Percentiles rank a stretch among this genome's conserved stretches.
Conservation (phyloP, 179 eudicot species). For the Camellia oleifera region DNA sequence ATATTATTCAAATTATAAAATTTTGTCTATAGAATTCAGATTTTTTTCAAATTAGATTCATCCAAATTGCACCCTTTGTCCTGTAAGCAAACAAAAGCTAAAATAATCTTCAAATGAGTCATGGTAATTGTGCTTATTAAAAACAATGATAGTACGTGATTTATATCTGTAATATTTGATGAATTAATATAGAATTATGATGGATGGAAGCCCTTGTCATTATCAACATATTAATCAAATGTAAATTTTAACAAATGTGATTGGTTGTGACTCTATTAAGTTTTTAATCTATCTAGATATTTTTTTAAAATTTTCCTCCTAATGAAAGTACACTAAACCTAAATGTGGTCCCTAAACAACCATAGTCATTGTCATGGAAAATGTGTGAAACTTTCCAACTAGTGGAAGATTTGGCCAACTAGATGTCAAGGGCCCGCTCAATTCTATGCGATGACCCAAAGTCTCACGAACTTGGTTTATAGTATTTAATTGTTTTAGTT, state of each 20-base stretch:
- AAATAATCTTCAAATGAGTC: neutral
- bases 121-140: too few relatives aligned
- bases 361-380: constrained; percentile 7
- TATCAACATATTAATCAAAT: neutral
- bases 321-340: neutral
- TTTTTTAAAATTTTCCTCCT: neutral
- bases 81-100: too few relatives aligned
- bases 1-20: too few relatives aligned
- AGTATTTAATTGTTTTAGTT: neutral
- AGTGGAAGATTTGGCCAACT: neutral
- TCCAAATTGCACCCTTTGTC: too few relatives aligned
- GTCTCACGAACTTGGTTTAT: neutral
- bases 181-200: neutral
- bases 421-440: too few relatives aligned
- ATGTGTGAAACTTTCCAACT: constrained; percentile 11
- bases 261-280: constrained; percentile 8
- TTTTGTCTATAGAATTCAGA: too few relatives aligned
- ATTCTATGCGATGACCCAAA: neutral
- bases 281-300: neutral
- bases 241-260: neutral
- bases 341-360: constrained; percentile 10
- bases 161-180: neutral
- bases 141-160: neutral
- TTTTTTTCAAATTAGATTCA: too few relatives aligned
- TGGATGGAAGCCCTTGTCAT: neutral